Evolutionary conservation across 495 filamentous ascomycete species (phyloP).

Genomic region (Chlorociboria aeruginascens): DNA sequence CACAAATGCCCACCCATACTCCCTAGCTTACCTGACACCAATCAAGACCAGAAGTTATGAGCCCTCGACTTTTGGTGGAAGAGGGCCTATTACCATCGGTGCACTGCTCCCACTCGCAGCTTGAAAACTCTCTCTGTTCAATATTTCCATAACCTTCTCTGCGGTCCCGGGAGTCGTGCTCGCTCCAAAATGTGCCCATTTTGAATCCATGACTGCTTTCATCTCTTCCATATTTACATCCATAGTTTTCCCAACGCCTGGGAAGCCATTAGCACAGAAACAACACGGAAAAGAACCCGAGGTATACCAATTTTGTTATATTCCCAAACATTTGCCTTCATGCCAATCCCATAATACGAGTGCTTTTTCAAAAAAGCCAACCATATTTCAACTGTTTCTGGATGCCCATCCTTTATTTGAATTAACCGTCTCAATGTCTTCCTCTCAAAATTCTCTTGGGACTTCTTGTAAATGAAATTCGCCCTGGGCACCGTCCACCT

Average conservation of each 20-base stretch:
- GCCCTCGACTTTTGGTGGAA: not conserved
- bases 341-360: constrained; percentile 85
- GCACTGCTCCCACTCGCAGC: constrained; percentile 8
- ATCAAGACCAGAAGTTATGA: too few species aligned
- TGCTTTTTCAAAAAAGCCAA: constrained; percentile 83
- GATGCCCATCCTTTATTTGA: constrained; percentile 86
- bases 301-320: constrained; percentile 57
- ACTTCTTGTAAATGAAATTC: constrained; percentile 93
- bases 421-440: constrained; percentile 78
- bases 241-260: constrained; percentile 57
- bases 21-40: too few species aligned
- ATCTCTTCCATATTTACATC: constrained; percentile 46
- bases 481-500: constrained; percentile 88
- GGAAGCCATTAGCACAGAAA: not conserved
- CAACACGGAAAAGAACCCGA: constrained; percentile 2
- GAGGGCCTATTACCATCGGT: constrained; percentile 3
- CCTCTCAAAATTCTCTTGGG: constrained; percentile 93
- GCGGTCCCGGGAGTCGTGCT: constrained; percentile 36
- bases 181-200: constrained; percentile 52
- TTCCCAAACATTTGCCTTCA: constrained; percentile 97
- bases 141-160: constrained; percentile 41
- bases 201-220: constrained; percentile 45
- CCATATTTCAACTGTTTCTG: constrained; percentile 82
- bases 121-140: constrained; percentile 37
- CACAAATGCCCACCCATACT: too few species aligned